phyloP scores from a whole-genome alignment of 2,329 filamentous ascomycete genomes.

The Capronia coronata region DNA sequence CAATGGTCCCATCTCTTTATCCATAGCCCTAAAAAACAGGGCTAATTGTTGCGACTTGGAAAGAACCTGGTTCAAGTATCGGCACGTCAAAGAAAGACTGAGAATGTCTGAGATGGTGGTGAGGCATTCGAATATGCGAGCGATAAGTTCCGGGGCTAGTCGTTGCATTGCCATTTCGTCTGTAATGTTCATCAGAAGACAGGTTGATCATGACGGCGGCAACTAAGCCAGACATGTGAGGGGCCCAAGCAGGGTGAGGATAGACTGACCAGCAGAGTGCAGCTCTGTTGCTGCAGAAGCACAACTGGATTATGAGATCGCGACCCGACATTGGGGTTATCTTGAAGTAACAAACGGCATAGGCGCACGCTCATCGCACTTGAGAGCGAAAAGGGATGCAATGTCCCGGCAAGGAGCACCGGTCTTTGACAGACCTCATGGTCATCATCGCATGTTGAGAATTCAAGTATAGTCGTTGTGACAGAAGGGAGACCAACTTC shows the following conservation, averaged over 20 bases:
- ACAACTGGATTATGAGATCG: constrained; percentile 37
- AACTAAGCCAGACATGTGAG: background rate
- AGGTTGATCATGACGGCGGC: background rate
- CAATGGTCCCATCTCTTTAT: constrained; percentile 53
- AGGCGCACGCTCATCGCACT: background rate
- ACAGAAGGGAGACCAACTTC: no score
- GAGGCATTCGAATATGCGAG: constrained; percentile 51
- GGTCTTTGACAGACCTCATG: background rate
- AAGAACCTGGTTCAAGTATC: constrained; percentile 49
- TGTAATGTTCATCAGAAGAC: constrained; percentile 1
- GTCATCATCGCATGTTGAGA: no score
- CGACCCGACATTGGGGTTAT: constrained; percentile 53
- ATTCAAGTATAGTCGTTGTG: no score
- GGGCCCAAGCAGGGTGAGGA: background rate
- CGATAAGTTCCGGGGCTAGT: constrained; percentile 53
- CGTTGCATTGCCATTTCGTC: constrained; percentile 48
- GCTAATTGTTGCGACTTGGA: constrained; percentile 48
- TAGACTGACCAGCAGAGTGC: background rate
- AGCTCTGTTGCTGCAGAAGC: constrained; percentile 25
- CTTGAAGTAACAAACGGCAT: constrained; percentile 22
- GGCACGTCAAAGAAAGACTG: constrained; percentile 50
- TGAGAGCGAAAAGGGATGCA: no score
- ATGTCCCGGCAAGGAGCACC: no score
- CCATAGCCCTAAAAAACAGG: constrained; percentile 49
- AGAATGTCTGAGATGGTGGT: constrained; percentile 49